A percentile compares a stretch with the other conserved stretches of the same genome.
Evolutionary conservation across 2,329 filamentous ascomycete species (phyloP).

Genomic region (Penicillium sp.): DNA sequence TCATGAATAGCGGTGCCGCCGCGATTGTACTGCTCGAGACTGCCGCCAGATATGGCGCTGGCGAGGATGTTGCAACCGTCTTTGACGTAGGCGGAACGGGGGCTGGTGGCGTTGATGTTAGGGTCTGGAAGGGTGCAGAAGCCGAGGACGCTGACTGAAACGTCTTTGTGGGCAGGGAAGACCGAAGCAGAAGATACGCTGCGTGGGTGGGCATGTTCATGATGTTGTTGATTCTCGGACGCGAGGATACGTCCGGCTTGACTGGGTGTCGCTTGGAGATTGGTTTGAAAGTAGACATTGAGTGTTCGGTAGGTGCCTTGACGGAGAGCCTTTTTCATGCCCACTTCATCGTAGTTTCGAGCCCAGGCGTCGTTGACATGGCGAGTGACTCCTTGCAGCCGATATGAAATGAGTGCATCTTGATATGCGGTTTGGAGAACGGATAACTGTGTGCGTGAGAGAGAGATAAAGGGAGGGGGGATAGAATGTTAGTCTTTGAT

Average conservation of each 20-base stretch:
- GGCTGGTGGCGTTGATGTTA: slow-evolving; percentile 34
- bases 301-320: slow-evolving; percentile 49
- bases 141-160: slow-evolving; percentile 42
- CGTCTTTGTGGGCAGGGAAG: slow-evolving; percentile 1
- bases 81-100: slow-evolving; percentile 38
- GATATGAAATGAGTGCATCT: slow-evolving; percentile 45
- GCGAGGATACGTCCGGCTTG: slow-evolving; percentile 13
- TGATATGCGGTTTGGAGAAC: slow-evolving; percentile 44
- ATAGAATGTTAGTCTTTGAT: no score
- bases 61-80: slow-evolving; percentile 55
- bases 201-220: no score
- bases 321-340: slow-evolving; percentile 50
- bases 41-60: slow-evolving; percentile 51
- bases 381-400: slow-evolving; percentile 44
- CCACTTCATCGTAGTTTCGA: slow-evolving; percentile 42
- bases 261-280: slow-evolving; percentile 36
- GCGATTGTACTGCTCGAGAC: slow-evolving; percentile 44
- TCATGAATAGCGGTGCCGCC: slow-evolving; percentile 45
- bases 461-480: slow-evolving; percentile 3
- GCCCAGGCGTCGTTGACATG: slow-evolving; percentile 53
- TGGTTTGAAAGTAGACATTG: slow-evolving; percentile 57
- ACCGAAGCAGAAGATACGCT: no score
- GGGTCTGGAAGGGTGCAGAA: slow-evolving; percentile 48
- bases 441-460: slow-evolving; percentile 21
- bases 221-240: no score